Evolutionary conservation across 179 eudicot genomes (phyloP).

Genomic region (Carnegiea gigantea): DNA sequence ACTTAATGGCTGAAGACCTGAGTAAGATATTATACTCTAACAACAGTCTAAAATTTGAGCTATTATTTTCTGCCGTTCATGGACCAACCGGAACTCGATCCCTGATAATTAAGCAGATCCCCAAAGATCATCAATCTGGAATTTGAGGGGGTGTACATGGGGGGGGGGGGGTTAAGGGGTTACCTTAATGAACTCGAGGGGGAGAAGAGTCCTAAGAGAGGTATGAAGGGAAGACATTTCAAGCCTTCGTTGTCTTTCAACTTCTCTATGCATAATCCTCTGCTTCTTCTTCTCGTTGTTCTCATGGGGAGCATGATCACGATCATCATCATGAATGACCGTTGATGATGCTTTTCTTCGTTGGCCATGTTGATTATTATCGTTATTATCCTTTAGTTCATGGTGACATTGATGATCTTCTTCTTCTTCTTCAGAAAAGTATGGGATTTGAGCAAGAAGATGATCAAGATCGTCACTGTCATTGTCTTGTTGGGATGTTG

Average conservation of each 20-base stretch:
- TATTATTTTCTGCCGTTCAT: too few species aligned
- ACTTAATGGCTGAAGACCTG: too few species aligned
- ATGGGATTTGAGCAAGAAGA: constrained; percentile 5
- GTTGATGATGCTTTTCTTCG: constrained; percentile 8
- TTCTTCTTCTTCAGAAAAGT: not conserved
- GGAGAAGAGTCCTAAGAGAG: constrained; percentile 26
- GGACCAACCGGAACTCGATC: too few species aligned
- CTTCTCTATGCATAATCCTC: constrained; percentile 26
- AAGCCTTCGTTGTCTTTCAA: constrained; percentile 27
- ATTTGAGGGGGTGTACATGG: too few species aligned
- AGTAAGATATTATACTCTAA: too few species aligned
- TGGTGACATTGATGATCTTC: not conserved
- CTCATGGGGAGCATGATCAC: constrained; percentile 4
- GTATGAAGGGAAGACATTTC: constrained; percentile 34
- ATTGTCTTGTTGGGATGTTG: not conserved
- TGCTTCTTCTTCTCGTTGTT: constrained; percentile 20
- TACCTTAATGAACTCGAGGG: constrained; percentile 24
- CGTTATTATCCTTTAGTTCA: not conserved
- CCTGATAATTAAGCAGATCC: too few species aligned
- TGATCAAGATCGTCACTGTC: not conserved
- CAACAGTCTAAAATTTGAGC: too few species aligned
- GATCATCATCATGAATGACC: too few species aligned
- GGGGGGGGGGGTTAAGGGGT: too few species aligned
- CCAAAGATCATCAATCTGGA: too few species aligned
- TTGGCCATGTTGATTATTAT: not conserved